These are phyloP conservation scores for Schizothecium vesticola DNA, from an alignment of 495 filamentous ascomycete species.

Conservation along the genomic window DNA sequence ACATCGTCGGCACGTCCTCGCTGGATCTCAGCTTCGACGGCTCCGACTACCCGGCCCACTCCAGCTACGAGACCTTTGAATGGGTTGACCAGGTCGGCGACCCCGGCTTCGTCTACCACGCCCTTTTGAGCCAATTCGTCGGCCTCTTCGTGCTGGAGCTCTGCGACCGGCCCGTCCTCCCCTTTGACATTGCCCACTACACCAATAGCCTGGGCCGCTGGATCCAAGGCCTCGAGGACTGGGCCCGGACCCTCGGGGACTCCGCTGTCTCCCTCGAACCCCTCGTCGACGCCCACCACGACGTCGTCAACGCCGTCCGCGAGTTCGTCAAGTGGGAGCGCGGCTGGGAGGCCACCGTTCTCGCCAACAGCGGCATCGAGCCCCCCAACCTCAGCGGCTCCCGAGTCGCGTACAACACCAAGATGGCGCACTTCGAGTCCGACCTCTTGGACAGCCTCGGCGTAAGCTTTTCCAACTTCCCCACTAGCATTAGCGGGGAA, in stretches of 20 bases:
- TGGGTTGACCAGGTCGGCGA: conserved; percentile 79
- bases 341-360: conserved; percentile 61
- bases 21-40: conserved; percentile 81
- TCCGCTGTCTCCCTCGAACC: conserved; percentile 48
- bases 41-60: conserved; percentile 64
- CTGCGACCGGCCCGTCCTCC: conserved; percentile 70
- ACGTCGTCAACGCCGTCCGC: conserved; percentile 53
- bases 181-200: conserved; percentile 68
- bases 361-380: conserved; percentile 65
- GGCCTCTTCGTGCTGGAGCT: conserved; percentile 81
- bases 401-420: conserved; percentile 61
- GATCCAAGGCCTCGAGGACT: conserved; percentile 59
- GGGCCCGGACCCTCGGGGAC: conserved; percentile 28
- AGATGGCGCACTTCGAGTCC: conserved; percentile 76
- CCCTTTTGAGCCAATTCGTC: conserved; percentile 70
- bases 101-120: conserved; percentile 78
- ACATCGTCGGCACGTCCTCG: conserved; percentile 85
- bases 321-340: conserved; percentile 69
- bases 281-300: conserved; percentile 54
- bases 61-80: conserved; percentile 83
- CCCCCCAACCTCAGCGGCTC: conserved; percentile 56
- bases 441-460: conserved; percentile 75
- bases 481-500: not conserved
- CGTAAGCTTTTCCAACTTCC: conserved; percentile 44
- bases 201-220: conserved; percentile 56